A percentile compares a stretch with the other conserved stretches of the same genome.
phyloP scores from a whole-genome alignment of 768 basidiomycete genomes.

The Termitomyces sp. region DNA sequence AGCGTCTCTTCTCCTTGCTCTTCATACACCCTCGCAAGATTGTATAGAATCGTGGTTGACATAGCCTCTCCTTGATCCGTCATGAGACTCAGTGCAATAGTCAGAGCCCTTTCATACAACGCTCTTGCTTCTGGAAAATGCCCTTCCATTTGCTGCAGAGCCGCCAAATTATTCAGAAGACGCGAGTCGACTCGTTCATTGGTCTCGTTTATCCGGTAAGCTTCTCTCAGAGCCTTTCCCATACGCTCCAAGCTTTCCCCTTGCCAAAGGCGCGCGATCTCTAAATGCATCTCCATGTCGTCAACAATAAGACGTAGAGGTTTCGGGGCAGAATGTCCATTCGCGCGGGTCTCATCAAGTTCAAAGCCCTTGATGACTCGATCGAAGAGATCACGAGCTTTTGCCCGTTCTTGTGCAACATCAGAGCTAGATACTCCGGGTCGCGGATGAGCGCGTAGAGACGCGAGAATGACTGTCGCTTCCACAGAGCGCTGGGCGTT shows the following conservation, averaged over 20 bases:
- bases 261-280: conserved; percentile 88
- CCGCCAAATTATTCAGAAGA: conserved; percentile 77
- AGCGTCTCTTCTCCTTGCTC: conserved; percentile 66
- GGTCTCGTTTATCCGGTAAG: conserved; percentile 56
- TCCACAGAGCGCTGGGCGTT: conserved; percentile 67
- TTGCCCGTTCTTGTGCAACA: conserved; percentile 58
- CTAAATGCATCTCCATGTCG: conserved; percentile 86
- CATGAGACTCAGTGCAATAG: conserved; percentile 40
- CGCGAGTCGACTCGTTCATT: conserved; percentile 52
- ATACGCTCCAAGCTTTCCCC: conserved; percentile 73
- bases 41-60: conserved; percentile 83
- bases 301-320: conserved; percentile 53
- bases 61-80: conserved; percentile 55
- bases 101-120: conserved; percentile 73
- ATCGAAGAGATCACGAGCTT: conserved; percentile 81
- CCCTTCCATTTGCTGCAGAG: conserved; percentile 65
- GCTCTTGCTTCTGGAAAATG: conserved; percentile 47
- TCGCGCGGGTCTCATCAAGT: conserved; percentile 46
- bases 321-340: conserved; percentile 32
- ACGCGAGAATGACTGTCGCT: conserved; percentile 85
- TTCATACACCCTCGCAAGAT: conserved; percentile 89
- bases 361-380: conserved; percentile 63
- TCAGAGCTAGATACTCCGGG: conserved; percentile 77
- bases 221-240: conserved; percentile 67
- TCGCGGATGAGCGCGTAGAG: conserved; percentile 77